Evolutionary conservation across 2,329 filamentous ascomycete species (phyloP).

Genomic region (Harringtonia lauricola): DNA sequence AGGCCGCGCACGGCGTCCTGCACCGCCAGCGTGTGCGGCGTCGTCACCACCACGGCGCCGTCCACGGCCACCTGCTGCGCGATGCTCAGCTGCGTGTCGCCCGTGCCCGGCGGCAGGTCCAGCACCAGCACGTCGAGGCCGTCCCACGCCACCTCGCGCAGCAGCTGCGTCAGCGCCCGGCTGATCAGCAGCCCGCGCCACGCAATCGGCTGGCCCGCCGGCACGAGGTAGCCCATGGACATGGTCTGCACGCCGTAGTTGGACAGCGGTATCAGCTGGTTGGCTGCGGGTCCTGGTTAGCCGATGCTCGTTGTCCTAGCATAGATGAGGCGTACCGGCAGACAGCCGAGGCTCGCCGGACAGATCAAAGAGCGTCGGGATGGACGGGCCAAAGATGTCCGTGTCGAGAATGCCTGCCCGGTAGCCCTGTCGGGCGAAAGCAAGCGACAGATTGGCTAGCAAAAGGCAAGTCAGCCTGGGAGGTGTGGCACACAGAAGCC

Average conservation of each 20-base stretch:
- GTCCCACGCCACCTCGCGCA: conserved; percentile 93
- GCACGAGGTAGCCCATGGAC: conserved; percentile 94
- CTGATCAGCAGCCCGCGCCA: conserved; percentile 98
- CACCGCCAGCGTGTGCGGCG: conserved; percentile 84
- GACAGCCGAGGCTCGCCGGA: conserved; percentile 69
- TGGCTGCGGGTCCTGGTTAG: conserved; percentile 29
- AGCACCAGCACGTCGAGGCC: conserved; percentile 79
- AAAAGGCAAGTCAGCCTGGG: not conserved
- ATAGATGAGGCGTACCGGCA: conserved; percentile 15
- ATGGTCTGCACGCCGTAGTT: conserved; percentile 97
- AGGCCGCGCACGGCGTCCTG: conserved; percentile 88
- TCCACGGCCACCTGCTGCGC: conserved; percentile 88
- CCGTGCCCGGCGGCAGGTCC: conserved; percentile 87
- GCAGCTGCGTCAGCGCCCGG: conserved; percentile 89
- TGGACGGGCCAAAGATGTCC: conserved; percentile 92
- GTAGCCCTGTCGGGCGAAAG: conserved; percentile 72
- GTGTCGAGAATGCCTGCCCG: conserved; percentile 84
- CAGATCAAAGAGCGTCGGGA: conserved; percentile 80
- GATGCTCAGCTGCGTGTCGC: conserved; percentile 93
- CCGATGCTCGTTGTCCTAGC: no score
- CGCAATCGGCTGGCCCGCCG: conserved; percentile 70
- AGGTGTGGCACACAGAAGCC: no score
- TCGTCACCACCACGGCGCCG: conserved; percentile 80
- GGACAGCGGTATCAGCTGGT: conserved; percentile 74
- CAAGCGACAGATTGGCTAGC: conserved; percentile 68